Evolutionary conservation across 495 filamentous ascomycete genomes (phyloP), one percentile per base, ranked within the genome.

Genomic region (Opeltia flavorubescens): DNA sequence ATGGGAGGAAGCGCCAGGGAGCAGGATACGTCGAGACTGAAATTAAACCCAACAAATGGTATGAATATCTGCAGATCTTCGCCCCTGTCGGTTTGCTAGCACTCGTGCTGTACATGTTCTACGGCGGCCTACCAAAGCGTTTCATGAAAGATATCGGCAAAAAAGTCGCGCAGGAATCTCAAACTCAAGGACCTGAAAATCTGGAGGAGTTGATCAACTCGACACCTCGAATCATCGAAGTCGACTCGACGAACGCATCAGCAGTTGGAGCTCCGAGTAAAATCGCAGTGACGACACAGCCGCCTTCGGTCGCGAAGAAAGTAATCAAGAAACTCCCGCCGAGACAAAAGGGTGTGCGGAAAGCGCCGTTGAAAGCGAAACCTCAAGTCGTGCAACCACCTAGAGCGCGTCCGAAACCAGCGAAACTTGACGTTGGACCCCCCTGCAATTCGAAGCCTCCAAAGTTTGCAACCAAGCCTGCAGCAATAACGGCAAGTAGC

Each of bases 41-140:
- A 50, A 63, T 72, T 29, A 68, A 66, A 42, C 50, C 67, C 5
- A 59, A 58, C 13, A 50, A 61, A 28, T 66, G 64, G 66, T 70
- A 66, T 51, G 73, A 77, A 49, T 69, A 75, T 47, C 46, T 69
- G 17, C 66, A 68, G 50, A 66, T 76, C 6, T 77, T 70, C 36
- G 57, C 56, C n/a, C 55, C 56, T 2, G 51, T 60, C 21, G 57
- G 48, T 20, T 11, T 56, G 12, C 51, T 60, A 35, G 57, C 55
- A 27, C 30, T 60, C 9, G 55, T 59, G 8, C 34, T 59, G 28
- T 60, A 60, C 43, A 47, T 55, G 38, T 58, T 60, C 26, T 60
- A 60, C 28, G 55, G 55, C 15, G 51, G 55, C 15, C 46, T 59
- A 25, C 57, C 57, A 12, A 38, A 47, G 17, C 50, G 51, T 12